Evolutionary conservation across 441 rosid genomes (phyloP).

Genomic region (Rhodomyrtus psidioides): DNA sequence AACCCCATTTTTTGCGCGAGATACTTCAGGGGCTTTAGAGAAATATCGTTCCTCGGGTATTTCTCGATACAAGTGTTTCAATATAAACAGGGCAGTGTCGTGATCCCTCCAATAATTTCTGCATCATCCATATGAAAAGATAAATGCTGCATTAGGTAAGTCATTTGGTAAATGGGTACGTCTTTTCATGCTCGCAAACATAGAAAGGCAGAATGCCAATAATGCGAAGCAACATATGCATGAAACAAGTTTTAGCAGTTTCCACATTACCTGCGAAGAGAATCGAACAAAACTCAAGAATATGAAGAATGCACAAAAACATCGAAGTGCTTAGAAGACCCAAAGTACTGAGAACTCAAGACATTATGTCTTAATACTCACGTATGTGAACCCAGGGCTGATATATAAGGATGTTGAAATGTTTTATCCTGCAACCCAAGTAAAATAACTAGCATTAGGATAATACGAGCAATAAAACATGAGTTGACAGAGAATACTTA

Average conservation of each 20-base stretch:
- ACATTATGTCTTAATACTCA: slow-evolving; percentile 22
- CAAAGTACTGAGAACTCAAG: not conserved
- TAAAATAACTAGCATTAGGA: not conserved
- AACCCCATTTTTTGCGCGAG: slow-evolving; percentile 22
- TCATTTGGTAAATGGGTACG: not conserved
- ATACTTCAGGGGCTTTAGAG: slow-evolving; percentile 9
- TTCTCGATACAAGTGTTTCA: slow-evolving; percentile 69
- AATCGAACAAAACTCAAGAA: not conserved
- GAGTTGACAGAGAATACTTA: not conserved
- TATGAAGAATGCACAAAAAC: not conserved
- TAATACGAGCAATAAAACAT: not conserved
- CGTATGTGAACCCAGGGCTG: slow-evolving; percentile 96
- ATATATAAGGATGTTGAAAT: slow-evolving; percentile 92
- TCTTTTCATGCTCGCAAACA: not conserved
- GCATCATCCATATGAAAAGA: slow-evolving; percentile 14
- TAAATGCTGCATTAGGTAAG: not conserved
- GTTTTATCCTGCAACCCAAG: slow-evolving; percentile 72
- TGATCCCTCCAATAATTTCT: slow-evolving; percentile 95
- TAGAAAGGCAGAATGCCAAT: not conserved
- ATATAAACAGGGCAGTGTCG: slow-evolving; percentile 88
- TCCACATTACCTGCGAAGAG: not conserved
- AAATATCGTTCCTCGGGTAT: slow-evolving; percentile 51
- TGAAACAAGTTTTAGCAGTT: not conserved
- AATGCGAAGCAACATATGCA: not conserved
- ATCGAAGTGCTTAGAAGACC: not conserved